Percentiles rank a stretch among this genome's conserved stretches.
Evolutionary conservation across 1,284 basidiomycete genomes (phyloP).

Genomic region (Naganishia albida): DNA sequence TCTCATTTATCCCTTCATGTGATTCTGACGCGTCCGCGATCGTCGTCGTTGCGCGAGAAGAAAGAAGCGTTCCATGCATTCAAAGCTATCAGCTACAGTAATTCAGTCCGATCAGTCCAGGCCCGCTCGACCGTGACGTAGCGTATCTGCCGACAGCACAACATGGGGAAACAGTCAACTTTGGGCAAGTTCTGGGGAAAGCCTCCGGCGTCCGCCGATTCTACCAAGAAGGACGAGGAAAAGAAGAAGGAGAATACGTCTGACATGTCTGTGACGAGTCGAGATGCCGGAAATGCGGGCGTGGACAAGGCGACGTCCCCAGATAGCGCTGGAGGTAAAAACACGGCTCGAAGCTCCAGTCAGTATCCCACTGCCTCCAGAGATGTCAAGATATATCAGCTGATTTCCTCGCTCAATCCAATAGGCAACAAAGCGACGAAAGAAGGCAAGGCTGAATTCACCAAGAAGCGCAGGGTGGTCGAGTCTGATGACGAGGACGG

Average conservation of each 20-base stretch:
- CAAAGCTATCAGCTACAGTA: too few species aligned
- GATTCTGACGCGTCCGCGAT: background rate
- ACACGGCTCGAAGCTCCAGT: background rate
- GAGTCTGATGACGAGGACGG: constrained; percentile 67
- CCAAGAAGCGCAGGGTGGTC: constrained; percentile 60
- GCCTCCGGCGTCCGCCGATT: background rate
- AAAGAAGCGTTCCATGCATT: too few species aligned
- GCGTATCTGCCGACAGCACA: background rate
- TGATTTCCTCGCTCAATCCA: background rate
- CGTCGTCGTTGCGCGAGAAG: background rate
- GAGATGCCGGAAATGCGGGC: background rate
- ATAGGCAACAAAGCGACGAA: background rate
- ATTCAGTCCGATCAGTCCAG: too few species aligned
- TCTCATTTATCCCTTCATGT: background rate
- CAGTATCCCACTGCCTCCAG: background rate
- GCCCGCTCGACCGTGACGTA: background rate
- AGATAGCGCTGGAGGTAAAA: background rate
- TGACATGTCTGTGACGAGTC: background rate
- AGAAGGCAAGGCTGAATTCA: constrained; percentile 13
- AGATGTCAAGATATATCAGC: background rate
- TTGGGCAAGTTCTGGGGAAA: constrained; percentile 32
- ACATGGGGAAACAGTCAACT: constrained; percentile 32
- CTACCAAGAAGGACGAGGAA: constrained; percentile 15
- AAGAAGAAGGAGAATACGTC: constrained; percentile 8
- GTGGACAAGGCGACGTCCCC: background rate